phyloP scores from a whole-genome alignment of 176 grass and related monocot species.

The Carex littledalei region DNA sequence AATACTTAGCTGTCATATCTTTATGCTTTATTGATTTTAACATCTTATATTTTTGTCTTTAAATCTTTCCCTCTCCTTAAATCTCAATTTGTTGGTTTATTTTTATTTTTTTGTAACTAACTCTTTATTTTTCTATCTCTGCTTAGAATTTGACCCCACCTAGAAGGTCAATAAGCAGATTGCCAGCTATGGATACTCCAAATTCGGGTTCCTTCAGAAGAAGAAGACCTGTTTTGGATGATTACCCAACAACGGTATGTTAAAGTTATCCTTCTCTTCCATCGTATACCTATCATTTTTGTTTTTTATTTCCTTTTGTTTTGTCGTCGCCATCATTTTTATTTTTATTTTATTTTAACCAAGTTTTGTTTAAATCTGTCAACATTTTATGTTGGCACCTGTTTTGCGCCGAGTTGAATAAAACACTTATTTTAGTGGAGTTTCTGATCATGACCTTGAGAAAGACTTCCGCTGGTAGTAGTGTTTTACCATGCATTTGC shows the following conservation, averaged over 20 bases:
- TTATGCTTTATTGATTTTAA: neutral
- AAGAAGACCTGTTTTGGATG: conserved; percentile 69
- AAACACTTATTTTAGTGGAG: neutral
- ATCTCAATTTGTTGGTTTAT: neutral
- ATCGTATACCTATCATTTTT: neutral
- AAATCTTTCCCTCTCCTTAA: conserved; percentile 1
- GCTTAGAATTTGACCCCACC: conserved; percentile 73
- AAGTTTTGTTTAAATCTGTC: neutral
- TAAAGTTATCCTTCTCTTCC: neutral
- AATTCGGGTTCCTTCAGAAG: conserved; percentile 53
- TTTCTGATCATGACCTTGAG: neutral
- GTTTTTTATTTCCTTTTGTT: neutral
- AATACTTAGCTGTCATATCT: neutral
- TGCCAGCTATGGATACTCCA: conserved; percentile 57
- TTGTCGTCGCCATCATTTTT: neutral
- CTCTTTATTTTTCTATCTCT: neutral
- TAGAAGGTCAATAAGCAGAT: conserved; percentile 47
- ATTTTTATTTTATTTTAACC: neutral
- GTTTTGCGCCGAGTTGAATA: neutral
- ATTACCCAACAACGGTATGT: conserved; percentile 60
- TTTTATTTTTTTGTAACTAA: conserved; percentile 4
- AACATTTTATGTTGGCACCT: neutral
- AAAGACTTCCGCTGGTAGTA: neutral
- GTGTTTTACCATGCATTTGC: neutral
- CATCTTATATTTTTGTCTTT: neutral